phyloP scores from a whole-genome alignment of 2,329 filamentous ascomycete species.

The Calonectria pseudoturangicola region DNA sequence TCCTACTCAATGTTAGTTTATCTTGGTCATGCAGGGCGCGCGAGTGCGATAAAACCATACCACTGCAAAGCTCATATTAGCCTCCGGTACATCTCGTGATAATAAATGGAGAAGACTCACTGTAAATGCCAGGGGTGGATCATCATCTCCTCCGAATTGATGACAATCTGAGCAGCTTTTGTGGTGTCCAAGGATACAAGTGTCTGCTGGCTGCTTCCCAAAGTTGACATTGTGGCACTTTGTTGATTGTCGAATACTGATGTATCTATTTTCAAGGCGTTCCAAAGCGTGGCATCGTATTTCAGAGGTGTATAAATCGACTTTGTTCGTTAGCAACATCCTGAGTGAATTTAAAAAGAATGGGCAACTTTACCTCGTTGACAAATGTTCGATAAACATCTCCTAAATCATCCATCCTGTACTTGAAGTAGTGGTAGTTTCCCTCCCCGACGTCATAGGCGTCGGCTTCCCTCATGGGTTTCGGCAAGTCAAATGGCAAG shows the following conservation, averaged over 20 bases:
- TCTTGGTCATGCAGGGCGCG: too few species aligned
- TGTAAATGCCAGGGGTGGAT: conserved; percentile 51
- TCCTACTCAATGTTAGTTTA: conserved; percentile 52
- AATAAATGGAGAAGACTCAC: conserved; percentile 15
- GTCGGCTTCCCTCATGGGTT: conserved; percentile 39
- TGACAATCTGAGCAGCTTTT: conserved; percentile 49
- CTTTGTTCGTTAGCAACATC: conserved; percentile 20
- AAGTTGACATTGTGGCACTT: conserved; percentile 31
- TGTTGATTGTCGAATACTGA: neutral
- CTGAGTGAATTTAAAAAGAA: neutral
- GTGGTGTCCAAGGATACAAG: conserved; percentile 42
- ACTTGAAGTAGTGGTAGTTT: conserved; percentile 35
- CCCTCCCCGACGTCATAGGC: conserved; percentile 46
- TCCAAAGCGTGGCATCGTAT: conserved; percentile 40
- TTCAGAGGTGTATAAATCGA: conserved; percentile 42
- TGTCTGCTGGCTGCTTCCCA: conserved; percentile 39
- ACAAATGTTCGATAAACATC: conserved; percentile 31
- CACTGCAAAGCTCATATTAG: neutral
- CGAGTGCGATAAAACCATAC: neutral
- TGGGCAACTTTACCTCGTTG: conserved; percentile 25
- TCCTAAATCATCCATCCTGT: conserved; percentile 2
- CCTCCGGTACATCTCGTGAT: neutral
- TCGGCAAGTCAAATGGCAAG: conserved; percentile 46
- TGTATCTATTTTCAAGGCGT: neutral
- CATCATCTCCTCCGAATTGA: conserved; percentile 51